Conservation (phyloP, 1,284 basidiomycete species). For the Cryptococcus deneoformans region DNA sequence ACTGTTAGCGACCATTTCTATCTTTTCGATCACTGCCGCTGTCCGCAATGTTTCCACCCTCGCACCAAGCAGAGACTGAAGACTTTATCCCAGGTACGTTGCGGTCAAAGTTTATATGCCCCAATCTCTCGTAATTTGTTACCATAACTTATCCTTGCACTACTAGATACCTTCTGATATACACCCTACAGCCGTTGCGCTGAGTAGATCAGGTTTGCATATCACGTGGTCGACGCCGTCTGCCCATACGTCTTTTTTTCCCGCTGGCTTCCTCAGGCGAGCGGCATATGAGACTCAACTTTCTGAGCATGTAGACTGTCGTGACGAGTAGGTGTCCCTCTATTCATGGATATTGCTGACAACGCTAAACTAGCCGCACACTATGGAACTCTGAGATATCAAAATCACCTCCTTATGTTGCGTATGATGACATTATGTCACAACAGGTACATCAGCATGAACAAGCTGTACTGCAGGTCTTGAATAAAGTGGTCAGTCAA, state of each 20-base stretch:
- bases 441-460: conserved; percentile 52
- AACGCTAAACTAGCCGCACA: conserved; percentile 54
- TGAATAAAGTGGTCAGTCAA: conserved; percentile 71
- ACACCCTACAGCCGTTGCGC: conserved; percentile 30
- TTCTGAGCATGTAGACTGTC: conserved; percentile 6
- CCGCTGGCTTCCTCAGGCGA: conserved; percentile 51
- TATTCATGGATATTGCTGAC: background rate
- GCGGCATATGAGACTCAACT: conserved; percentile 39
- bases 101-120: too few relatives aligned
- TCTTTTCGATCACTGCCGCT: conserved; percentile 85
- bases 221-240: conserved; percentile 56
- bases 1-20: conserved; percentile 63
- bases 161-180: conserved; percentile 73
- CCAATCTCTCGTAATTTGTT: background rate
- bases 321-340: conserved; percentile 10
- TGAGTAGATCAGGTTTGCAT: conserved; percentile 16
- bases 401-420: conserved; percentile 69
- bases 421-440: conserved; percentile 71
- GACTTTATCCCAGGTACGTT: conserved; percentile 72
- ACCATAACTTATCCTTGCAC: background rate
- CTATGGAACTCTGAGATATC: conserved; percentile 80
- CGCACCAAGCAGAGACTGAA: conserved; percentile 86
- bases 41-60: conserved; percentile 80
- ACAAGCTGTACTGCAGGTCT: conserved; percentile 71
- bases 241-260: conserved; percentile 75